Percentiles rank a stretch among this genome's conserved stretches.
These are phyloP conservation scores for Rhazya stricta DNA, from an alignment of 257 asterid genomes.

Conservation along the genomic window DNA sequence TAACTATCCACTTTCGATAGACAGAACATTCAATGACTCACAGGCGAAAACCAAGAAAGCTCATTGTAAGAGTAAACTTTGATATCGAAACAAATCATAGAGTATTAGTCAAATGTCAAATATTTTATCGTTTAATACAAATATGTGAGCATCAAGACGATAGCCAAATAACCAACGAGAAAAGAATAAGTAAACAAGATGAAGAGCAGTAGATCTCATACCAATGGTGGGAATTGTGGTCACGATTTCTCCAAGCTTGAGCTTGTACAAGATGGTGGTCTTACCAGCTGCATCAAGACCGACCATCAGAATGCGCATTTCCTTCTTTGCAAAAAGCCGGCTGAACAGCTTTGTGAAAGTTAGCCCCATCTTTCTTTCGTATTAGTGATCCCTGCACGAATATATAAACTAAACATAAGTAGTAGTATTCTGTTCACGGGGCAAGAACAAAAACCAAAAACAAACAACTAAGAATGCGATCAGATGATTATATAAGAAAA, in stretches of 20 bases:
- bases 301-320: no score
- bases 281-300: slow-evolving; percentile 34
- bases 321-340: slow-evolving; percentile 32
- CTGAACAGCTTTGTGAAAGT: slow-evolving; percentile 27
- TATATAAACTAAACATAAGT: not conserved
- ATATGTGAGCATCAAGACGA: not conserved
- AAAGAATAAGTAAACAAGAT: not conserved
- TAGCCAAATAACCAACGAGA: not conserved
- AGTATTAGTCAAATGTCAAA: not conserved
- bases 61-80: not conserved
- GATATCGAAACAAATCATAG: not conserved
- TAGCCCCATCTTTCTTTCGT: slow-evolving; percentile 24
- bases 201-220: slow-evolving; percentile 4
- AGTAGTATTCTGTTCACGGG: not conserved
- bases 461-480: not conserved
- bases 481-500: no score
- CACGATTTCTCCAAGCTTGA: slow-evolving; percentile 30
- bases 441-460: not conserved
- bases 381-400: slow-evolving; percentile 12
- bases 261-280: slow-evolving; percentile 27
- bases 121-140: not conserved
- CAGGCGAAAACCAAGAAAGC: not conserved
- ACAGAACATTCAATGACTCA: no score
- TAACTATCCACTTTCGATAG: no score
- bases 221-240: slow-evolving; percentile 35